A percentile compares a stretch with the other conserved stretches of the same genome.
Conservation (phyloP, 2,329 filamentous ascomycete species). For the Calonectria honghensis region DNA sequence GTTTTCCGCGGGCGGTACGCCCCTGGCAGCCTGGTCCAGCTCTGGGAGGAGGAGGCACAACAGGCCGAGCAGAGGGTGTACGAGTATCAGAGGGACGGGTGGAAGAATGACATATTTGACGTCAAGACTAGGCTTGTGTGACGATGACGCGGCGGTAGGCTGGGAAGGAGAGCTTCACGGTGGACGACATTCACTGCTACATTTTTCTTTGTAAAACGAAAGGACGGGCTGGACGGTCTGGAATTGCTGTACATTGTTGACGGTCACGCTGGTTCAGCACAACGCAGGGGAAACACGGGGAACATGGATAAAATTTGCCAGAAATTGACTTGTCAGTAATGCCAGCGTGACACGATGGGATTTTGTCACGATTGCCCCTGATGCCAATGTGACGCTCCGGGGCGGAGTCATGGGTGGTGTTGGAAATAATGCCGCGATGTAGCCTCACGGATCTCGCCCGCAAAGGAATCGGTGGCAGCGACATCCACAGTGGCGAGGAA, state of each 20-base stretch:
- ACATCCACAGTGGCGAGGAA: constrained; percentile 5
- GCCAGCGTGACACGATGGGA: background rate
- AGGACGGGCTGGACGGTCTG: background rate
- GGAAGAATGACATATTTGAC: constrained; percentile 91
- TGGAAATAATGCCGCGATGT: constrained; percentile 30
- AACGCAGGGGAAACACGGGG: background rate
- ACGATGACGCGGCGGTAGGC: constrained; percentile 25
- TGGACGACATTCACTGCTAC: constrained; percentile 4
- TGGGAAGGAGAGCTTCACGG: background rate
- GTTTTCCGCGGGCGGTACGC: constrained; percentile 91
- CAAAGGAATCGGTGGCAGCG: background rate
- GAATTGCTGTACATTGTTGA: background rate
- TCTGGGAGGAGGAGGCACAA: constrained; percentile 89
- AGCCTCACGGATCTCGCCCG: constrained; percentile 19
- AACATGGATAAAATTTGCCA: background rate
- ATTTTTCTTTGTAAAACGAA: constrained; percentile 1
- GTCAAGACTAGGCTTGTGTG: constrained; percentile 61
- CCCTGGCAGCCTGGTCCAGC: constrained; percentile 89
- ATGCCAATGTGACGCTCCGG: constrained; percentile 13
- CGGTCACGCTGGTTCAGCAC: background rate
- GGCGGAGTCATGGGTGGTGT: background rate
- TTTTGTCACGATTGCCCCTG: constrained; percentile 9
- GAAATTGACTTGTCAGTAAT: constrained; percentile 15
- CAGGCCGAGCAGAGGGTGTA: constrained; percentile 83
- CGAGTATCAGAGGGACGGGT: constrained; percentile 82